Evolutionary conservation across 805 yeast species (phyloP).

Genomic region (Metschnikowia rubicola): DNA sequence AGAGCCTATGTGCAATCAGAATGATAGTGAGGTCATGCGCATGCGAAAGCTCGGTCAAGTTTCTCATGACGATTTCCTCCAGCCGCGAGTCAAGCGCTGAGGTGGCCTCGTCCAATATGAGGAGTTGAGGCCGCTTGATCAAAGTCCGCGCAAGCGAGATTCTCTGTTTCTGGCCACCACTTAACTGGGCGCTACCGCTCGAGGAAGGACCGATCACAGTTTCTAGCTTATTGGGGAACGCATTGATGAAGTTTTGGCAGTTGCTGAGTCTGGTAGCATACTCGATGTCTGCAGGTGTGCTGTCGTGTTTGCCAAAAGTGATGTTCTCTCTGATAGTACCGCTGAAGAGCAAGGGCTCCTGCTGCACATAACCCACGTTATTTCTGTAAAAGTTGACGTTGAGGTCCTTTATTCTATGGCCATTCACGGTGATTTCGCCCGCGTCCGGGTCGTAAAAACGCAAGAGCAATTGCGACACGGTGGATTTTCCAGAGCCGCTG

Average conservation of each 20-base stretch:
- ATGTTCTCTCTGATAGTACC: conserved; percentile 85
- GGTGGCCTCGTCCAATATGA: conserved; percentile 90
- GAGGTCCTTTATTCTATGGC: conserved; percentile 56
- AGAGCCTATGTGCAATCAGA: conserved; percentile 86
- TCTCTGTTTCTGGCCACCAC: conserved; percentile 95
- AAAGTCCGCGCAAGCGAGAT: conserved; percentile 88
- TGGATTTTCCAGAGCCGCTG: conserved; percentile 95
- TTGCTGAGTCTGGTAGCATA: conserved; percentile 70
- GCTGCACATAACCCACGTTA: conserved; percentile 85
- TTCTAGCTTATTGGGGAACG: conserved; percentile 78
- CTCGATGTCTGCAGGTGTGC: conserved; percentile 55
- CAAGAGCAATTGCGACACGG: conserved; percentile 72
- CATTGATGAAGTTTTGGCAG: conserved; percentile 61
- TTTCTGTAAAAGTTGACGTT: conserved; percentile 72
- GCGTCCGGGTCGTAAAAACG: conserved; percentile 76
- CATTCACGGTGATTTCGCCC: conserved; percentile 67
- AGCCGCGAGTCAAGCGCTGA: conserved; percentile 88
- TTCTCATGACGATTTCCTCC: conserved; percentile 79
- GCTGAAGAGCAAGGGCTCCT: conserved; percentile 85
- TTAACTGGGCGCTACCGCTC: conserved; percentile 74
- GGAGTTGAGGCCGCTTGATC: conserved; percentile 70
- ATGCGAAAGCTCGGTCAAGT: conserved; percentile 53
- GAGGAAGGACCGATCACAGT: conserved; percentile 76
- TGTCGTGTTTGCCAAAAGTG: conserved; percentile 62
- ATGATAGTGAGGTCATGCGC: conserved; percentile 58